A percentile compares a stretch with the other conserved stretches of the same genome.
These are phyloP conservation scores for Monilinia fructigena DNA, from an alignment of 2,329 filamentous ascomycete species.

Conservation along the genomic window DNA sequence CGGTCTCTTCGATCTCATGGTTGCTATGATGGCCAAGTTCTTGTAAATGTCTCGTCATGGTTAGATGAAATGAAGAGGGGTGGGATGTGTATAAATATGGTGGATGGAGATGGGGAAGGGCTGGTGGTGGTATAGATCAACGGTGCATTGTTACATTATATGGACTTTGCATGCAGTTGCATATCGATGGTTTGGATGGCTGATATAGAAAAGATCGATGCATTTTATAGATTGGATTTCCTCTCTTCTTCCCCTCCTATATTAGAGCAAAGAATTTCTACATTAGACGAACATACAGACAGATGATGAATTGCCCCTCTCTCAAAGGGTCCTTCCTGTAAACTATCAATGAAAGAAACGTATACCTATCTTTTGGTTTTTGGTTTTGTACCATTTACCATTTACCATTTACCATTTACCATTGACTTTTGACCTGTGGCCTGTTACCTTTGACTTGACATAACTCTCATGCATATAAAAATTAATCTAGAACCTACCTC, in stretches of 20 bases:
- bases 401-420: too few relatives aligned
- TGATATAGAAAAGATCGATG: constrained; percentile 4
- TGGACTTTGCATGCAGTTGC: constrained; percentile 39
- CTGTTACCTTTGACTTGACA: too few relatives aligned
- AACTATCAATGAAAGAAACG: constrained; percentile 14
- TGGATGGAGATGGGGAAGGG: constrained; percentile 18
- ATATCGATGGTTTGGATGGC: constrained; percentile 19
- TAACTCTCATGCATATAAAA: background rate
- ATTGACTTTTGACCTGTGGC: background rate
- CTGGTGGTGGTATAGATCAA: constrained; percentile 18
- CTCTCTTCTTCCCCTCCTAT: constrained; percentile 1
- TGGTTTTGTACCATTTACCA: background rate
- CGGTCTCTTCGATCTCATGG: constrained; percentile 85
- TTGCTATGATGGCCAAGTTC: constrained; percentile 93
- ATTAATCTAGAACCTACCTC: background rate
- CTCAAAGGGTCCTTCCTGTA: constrained; percentile 15
- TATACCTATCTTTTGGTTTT: background rate
- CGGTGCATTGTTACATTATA: constrained; percentile 9
- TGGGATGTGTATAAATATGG: constrained; percentile 17
- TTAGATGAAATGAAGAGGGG: background rate
- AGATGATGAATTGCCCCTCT: constrained; percentile 12
- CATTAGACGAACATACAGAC: constrained; percentile 19
- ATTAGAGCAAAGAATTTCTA: constrained; percentile 22
- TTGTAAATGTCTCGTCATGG: constrained; percentile 44
- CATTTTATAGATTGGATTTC: constrained; percentile 5